Conservation (phyloP, 371 early-diverging fungal genomes). For the Mortierella sp. region DNA sequence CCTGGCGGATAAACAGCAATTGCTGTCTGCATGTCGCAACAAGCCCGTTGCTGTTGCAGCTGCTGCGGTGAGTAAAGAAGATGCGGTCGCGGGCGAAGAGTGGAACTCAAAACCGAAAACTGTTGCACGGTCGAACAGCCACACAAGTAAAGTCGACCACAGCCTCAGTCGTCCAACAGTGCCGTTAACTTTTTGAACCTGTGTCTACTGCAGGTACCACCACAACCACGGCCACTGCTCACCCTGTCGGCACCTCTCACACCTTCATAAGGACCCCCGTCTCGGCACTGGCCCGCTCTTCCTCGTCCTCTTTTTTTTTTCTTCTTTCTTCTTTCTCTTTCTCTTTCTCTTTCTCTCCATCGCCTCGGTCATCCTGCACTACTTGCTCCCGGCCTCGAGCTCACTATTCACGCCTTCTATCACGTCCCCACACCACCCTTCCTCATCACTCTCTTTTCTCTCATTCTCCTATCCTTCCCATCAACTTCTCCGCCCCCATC, state of each 20-base stretch:
- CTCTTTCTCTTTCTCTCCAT: neutral
- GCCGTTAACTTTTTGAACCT: neutral
- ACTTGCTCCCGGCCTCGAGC: neutral
- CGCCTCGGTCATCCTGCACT: neutral
- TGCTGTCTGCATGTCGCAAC: too few species aligned
- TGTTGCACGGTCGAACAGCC: too few species aligned
- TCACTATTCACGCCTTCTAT: neutral
- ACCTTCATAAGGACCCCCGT: constrained; percentile 11
- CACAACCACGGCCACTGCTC: neutral
- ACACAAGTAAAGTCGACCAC: neutral
- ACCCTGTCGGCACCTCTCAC: constrained; percentile 3
- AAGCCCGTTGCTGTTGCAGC: too few species aligned
- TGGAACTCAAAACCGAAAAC: too few species aligned
- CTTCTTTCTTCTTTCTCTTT: neutral
- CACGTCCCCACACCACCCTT: neutral
- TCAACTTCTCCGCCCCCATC: neutral
- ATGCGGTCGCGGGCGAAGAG: too few species aligned
- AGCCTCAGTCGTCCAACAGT: neutral
- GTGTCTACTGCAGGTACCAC: neutral
- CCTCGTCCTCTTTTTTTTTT: neutral
- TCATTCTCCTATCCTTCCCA: neutral
- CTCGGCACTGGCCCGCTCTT: neutral
- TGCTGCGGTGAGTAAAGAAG: too few species aligned
- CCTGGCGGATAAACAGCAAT: too few species aligned
- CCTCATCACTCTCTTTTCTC: neutral